Percentiles rank a stretch among this genome's conserved stretches.
phyloP scores from a whole-genome alignment of 2,329 filamentous ascomycete species.

The Epichloe elymi region DNA sequence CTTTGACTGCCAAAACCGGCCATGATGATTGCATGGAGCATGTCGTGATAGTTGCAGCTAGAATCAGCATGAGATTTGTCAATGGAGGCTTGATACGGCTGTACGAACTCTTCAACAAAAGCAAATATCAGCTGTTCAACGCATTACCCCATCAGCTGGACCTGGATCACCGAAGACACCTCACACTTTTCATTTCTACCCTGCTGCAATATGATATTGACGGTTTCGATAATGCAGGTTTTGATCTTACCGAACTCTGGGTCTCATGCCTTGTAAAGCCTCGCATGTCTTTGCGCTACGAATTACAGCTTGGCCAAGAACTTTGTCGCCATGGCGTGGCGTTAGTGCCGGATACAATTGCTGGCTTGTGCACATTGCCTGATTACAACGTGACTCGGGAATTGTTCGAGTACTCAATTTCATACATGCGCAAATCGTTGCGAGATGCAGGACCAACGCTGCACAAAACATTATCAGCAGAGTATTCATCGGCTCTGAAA shows the following conservation, averaged over 20 bases:
- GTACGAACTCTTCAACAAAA: constrained; percentile 30
- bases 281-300: constrained; percentile 29
- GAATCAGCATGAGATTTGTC: constrained; percentile 31
- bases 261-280: constrained; percentile 39
- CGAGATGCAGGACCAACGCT: constrained; percentile 23
- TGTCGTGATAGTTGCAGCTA: constrained; percentile 30
- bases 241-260: constrained; percentile 39
- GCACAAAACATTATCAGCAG: constrained; percentile 23
- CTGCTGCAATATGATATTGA: constrained; percentile 34
- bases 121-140: constrained; percentile 38
- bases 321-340: constrained; percentile 28
- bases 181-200: constrained; percentile 37
- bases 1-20: constrained; percentile 9
- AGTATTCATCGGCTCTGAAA: constrained; percentile 31
- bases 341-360: constrained; percentile 28
- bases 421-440: constrained; percentile 36
- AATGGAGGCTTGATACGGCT: constrained; percentile 30
- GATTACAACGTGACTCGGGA: constrained; percentile 35
- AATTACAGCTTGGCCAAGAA: constrained; percentile 34
- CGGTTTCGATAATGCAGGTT: constrained; percentile 32
- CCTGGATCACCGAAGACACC: constrained; percentile 28
- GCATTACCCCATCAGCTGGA: constrained; percentile 25
- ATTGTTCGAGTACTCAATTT: constrained; percentile 35
- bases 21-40: constrained; percentile 28
- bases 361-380: constrained; percentile 24